Conservation (phyloP, 345 rosid genomes). For the Salix suchowensis region DNA sequence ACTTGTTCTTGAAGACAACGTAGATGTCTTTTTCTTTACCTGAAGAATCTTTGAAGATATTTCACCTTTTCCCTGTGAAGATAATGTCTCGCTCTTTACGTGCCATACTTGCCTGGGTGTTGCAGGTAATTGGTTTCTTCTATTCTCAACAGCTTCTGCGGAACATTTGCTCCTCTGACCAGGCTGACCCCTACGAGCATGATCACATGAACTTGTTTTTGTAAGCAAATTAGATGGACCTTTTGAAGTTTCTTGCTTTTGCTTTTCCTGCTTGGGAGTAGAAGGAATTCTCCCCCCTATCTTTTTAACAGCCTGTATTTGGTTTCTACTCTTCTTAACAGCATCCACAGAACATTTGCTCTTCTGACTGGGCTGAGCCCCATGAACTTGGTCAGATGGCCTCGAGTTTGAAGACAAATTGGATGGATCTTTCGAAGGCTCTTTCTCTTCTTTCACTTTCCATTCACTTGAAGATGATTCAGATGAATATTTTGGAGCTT, state of each 20-base stretch:
- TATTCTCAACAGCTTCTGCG: neutral
- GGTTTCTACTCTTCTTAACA: neutral
- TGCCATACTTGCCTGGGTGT: neutral
- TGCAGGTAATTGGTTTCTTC: neutral
- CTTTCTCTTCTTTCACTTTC: slow-evolving; percentile 3
- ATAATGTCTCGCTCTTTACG: neutral
- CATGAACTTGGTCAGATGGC: neutral
- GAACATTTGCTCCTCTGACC: neutral
- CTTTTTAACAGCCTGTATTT: neutral
- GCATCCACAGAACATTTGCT: neutral
- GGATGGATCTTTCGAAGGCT: neutral
- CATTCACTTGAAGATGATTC: neutral
- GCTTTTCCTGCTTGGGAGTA: neutral
- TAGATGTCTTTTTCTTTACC: neutral
- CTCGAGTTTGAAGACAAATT: neutral
- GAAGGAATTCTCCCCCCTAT: neutral
- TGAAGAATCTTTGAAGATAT: neutral
- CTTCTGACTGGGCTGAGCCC: neutral
- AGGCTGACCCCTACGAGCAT: neutral
- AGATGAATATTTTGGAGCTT: neutral
- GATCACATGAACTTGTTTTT: neutral
- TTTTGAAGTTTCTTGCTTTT: slow-evolving; percentile 3
- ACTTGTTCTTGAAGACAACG: neutral
- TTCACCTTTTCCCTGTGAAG: neutral
- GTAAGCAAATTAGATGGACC: neutral